Conservation (phyloP, 1,284 basidiomycete genomes). For the Cerrena zonata region DNA sequence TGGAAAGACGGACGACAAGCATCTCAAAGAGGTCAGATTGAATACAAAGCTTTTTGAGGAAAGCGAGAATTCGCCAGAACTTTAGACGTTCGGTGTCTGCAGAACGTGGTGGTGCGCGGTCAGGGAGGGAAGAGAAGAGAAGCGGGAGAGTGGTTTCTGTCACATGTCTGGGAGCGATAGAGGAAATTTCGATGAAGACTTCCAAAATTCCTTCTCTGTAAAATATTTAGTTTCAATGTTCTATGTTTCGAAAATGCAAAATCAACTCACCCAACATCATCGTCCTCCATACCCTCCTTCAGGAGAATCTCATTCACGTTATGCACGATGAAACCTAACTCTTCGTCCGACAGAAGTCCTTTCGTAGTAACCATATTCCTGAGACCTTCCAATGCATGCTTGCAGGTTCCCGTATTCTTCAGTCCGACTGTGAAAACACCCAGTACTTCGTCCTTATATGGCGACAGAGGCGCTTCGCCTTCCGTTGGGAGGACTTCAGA, state of each 20-base stretch:
- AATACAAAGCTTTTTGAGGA: slow-evolving; percentile 72
- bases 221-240: neutral
- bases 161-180: slow-evolving; percentile 61
- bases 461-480: slow-evolving; percentile 43
- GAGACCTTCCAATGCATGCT: slow-evolving; percentile 59
- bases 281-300: slow-evolving; percentile 48
- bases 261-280: slow-evolving; percentile 46
- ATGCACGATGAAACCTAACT: slow-evolving; percentile 76
- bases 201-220: slow-evolving; percentile 63
- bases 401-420: slow-evolving; percentile 46
- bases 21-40: slow-evolving; percentile 79
- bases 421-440: slow-evolving; percentile 61
- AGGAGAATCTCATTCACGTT: slow-evolving; percentile 69
- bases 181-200: slow-evolving; percentile 64
- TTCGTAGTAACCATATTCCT: slow-evolving; percentile 60
- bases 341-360: slow-evolving; percentile 61
- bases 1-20: slow-evolving; percentile 73
- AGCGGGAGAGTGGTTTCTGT: slow-evolving; percentile 75
- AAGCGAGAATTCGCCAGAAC: slow-evolving; percentile 67
- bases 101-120: slow-evolving; percentile 51
- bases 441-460: slow-evolving; percentile 74
- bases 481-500: slow-evolving; percentile 18
- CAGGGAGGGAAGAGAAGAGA: slow-evolving; percentile 72
- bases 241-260: neutral
- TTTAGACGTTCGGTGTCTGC: slow-evolving; percentile 52